Percentiles rank a stretch among this genome's conserved stretches.
Conservation (phyloP, 1,284 basidiomycete genomes). For the Prillingera fragicola region DNA sequence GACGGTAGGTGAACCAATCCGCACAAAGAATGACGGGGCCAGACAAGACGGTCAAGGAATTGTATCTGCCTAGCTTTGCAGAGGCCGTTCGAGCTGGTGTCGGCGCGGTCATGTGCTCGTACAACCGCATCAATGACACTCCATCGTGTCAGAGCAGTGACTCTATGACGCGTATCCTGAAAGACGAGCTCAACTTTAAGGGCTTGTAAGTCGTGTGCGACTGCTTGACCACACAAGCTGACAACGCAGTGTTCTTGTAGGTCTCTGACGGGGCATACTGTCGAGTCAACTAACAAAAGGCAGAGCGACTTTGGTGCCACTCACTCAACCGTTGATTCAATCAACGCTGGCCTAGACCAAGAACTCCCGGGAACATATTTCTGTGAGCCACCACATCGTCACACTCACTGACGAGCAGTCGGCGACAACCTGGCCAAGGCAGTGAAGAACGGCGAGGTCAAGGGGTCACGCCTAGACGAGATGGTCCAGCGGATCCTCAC, state of each 20-base stretch:
- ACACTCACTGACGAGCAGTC: slow-evolving; percentile 23
- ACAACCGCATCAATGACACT: slow-evolving; percentile 66
- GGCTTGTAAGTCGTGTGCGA: slow-evolving; percentile 47
- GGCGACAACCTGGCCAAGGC: slow-evolving; percentile 56
- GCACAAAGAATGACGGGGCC: neutral
- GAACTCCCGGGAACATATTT: slow-evolving; percentile 47
- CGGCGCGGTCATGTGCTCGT: slow-evolving; percentile 52
- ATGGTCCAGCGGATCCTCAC: slow-evolving; percentile 54
- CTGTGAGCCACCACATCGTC: slow-evolving; percentile 18
- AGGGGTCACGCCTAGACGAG: slow-evolving; percentile 54
- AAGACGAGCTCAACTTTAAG: slow-evolving; percentile 60
- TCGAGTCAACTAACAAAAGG: too few species aligned
- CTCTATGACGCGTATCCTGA: slow-evolving; percentile 69
- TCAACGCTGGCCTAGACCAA: slow-evolving; percentile 50
- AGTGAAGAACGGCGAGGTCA: slow-evolving; percentile 64
- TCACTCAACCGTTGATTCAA: slow-evolving; percentile 44
- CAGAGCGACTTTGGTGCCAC: slow-evolving; percentile 41
- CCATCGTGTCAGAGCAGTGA: slow-evolving; percentile 73
- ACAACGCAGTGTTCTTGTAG: slow-evolving; percentile 21
- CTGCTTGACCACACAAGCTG: slow-evolving; percentile 15
- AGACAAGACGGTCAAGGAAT: slow-evolving; percentile 48
- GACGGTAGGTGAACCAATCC: slow-evolving; percentile 24
- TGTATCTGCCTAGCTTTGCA: slow-evolving; percentile 50
- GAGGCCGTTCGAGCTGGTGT: slow-evolving; percentile 51
- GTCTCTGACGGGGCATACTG: too few species aligned